Base-by-base conservation (phyloP, 495 filamentous ascomycete genomes). In the Xylaria bambusicola region DNA sequence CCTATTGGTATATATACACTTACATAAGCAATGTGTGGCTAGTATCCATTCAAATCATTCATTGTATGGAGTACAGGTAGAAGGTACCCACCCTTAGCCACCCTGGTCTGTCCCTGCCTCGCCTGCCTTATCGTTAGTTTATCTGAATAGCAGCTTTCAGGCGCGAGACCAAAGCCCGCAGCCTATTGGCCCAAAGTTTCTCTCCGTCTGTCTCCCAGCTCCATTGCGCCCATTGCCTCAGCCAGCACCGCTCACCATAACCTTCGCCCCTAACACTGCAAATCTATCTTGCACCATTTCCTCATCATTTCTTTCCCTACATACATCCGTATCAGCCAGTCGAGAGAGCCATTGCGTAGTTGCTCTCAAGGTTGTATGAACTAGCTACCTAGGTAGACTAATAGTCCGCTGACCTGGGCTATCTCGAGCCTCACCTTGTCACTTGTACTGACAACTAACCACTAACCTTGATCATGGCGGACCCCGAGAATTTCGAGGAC, bases 401-500 rank as follows among this genome's bases (percentile, higher is more conserved):
- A n/a, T 58, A 33, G 42, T 40, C 56, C 5, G 18, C 23, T 29
- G 8, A 44, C 17, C 20, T 31, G 45, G 21, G 26, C 24, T 10
- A 3, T 24, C 42, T 36, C 35, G 55, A 3, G 23, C 33, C 55
- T 41, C 13, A 38, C 38, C n/a, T n/a, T n/a, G n/a, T n/a, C n/a
- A n/a, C n/a, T n/a, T n/a, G n/a, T n/a, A n/a, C n/a, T n/a, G n/a
- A n/a, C n/a, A n/a, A n/a, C n/a, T n/a, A n/a, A n/a, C n/a, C n/a
- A 38, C 27, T 38, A 41, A 44, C 45, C 58, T 59, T 57, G 62
- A 74, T 36, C 56, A 96, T 96, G 92, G 84, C 91, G 23, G 92
- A 96, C 71, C 84, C 85, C 48, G 92, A 95, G 72, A 92, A 93
- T 60, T 86, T 93, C 63, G 95, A 98, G 52, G 95, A 98, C 67